Percentiles rank a stretch among this genome's conserved stretches.
These are phyloP conservation scores for Xylaria nigripes DNA, from an alignment of 495 filamentous ascomycete genomes.

Conservation along the genomic window DNA sequence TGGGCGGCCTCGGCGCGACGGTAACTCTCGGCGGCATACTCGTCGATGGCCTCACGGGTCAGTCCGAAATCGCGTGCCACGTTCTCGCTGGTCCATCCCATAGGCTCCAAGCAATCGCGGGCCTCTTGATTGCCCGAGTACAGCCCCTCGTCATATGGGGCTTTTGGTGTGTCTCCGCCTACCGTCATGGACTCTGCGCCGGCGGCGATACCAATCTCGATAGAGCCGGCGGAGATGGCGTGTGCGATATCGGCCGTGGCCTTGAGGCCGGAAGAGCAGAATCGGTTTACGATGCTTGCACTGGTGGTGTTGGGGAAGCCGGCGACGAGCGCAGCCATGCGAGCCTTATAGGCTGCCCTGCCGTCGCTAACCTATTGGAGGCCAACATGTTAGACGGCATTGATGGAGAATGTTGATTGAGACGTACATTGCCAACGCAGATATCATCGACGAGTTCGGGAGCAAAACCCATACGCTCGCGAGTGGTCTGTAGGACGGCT, in stretches of 20 bases:
- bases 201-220: constrained; percentile 79
- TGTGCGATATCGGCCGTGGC: constrained; percentile 91
- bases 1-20: constrained; percentile 80
- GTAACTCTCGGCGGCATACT: constrained; percentile 79
- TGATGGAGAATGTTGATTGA: not conserved
- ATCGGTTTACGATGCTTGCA: constrained; percentile 79
- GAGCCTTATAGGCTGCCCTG: constrained; percentile 83
- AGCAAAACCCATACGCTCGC: constrained; percentile 67
- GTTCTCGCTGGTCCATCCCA: constrained; percentile 98
- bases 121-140: constrained; percentile 65
- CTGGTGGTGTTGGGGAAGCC: constrained; percentile 87
- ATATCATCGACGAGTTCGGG: constrained; percentile 85
- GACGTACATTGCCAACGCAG: constrained; percentile 76
- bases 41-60: constrained; percentile 68
- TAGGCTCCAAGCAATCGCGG: constrained; percentile 80
- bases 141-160: constrained; percentile 72
- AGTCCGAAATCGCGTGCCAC: constrained; percentile 88
- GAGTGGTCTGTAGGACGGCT: constrained; percentile 66
- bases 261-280: constrained; percentile 94
- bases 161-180: constrained; percentile 57
- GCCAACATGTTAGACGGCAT: not conserved
- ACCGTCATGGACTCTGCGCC: constrained; percentile 84
- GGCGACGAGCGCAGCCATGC: constrained; percentile 79
- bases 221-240: constrained; percentile 70
- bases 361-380: constrained; percentile 65